Conservation (phyloP, 192 early-diverging fungal species). For the Thoreauomyces humboldtii region DNA sequence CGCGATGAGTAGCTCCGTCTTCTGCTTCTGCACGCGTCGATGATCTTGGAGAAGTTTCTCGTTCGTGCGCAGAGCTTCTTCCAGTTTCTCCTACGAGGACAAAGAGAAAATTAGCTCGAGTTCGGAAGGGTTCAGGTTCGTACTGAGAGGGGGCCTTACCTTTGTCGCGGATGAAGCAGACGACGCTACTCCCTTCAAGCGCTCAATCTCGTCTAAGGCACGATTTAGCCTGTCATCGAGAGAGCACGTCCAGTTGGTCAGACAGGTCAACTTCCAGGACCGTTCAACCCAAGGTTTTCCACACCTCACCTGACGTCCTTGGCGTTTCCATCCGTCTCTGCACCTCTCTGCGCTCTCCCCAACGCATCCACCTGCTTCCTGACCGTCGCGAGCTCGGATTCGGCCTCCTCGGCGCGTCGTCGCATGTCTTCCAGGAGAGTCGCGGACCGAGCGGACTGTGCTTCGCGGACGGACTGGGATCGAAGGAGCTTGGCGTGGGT, state of each 20-base stretch:
- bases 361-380: no score
- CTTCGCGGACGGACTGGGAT: no score
- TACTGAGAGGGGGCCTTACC: conserved; percentile 12
- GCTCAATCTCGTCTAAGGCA: conserved; percentile 51
- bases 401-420: conserved; percentile 25
- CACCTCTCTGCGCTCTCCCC: conserved; percentile 22
- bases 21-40: conserved; percentile 50
- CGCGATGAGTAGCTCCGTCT: conserved; percentile 43
- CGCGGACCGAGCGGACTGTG: no score
- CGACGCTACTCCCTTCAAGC: conserved; percentile 26
- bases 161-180: conserved; percentile 35
- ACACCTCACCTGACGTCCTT: conserved; percentile 40
- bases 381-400: conserved; percentile 32
- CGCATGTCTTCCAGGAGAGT: conserved; percentile 36
- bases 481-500: no score
- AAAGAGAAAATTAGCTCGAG: no score
- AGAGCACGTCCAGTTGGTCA: no score
- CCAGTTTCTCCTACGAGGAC: conserved; percentile 35
- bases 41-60: conserved; percentile 45
- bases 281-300: no score
- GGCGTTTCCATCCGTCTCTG: conserved; percentile 39
- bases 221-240: conserved; percentile 50
- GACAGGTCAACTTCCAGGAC: neutral
- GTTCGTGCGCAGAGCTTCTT: conserved; percentile 16
- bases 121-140: neutral